Evolutionary conservation across 2,329 filamentous ascomycete species (phyloP).

Genomic region (Trichoderma semiorbis): DNA sequence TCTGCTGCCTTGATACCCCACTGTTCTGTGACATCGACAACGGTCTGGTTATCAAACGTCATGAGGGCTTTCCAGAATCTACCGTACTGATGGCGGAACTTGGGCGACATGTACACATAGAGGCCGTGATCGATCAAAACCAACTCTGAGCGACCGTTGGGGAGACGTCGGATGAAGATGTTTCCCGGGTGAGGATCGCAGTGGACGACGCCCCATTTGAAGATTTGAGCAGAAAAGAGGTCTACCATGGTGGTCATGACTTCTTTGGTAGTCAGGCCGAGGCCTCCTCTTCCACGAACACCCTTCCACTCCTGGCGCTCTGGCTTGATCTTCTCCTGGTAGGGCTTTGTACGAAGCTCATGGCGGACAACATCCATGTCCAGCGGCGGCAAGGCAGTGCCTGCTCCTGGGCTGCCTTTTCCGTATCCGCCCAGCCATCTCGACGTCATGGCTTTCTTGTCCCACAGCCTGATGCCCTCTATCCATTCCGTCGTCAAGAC

Average conservation of each 20-base stretch:
- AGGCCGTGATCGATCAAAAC: constrained; percentile 97
- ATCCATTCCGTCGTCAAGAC: constrained; percentile 98
- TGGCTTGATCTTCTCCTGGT: constrained; percentile 68
- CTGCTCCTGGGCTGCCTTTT: constrained; percentile 74
- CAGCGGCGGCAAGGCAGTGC: constrained; percentile 55
- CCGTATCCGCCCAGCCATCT: constrained; percentile 77
- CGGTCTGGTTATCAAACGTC: constrained; percentile 84
- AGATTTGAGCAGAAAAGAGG: constrained; percentile 96
- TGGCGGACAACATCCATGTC: constrained; percentile 45
- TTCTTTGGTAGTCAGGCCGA: constrained; percentile 76
- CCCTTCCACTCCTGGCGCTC: constrained; percentile 78
- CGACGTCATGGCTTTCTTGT: constrained; percentile 74
- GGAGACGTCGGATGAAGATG: constrained; percentile 86
- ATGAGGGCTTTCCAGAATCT: constrained; percentile 92
- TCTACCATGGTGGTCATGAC: constrained; percentile 98
- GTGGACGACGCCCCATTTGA: constrained; percentile 92
- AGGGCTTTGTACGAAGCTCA: constrained; percentile 49
- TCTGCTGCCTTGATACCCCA: constrained; percentile 92
- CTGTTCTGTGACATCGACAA: constrained; percentile 64
- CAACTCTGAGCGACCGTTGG: constrained; percentile 78
- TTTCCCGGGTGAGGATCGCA: constrained; percentile 97
- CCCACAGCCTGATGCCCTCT: constrained; percentile 88
- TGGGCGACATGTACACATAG: constrained; percentile 84
- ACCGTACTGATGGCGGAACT: constrained; percentile 82
- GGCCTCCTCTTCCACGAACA: constrained; percentile 66